Evolutionary conservation across 2,329 filamentous ascomycete genomes (phyloP).

Genomic region (Aphanoascus verrucosus): DNA sequence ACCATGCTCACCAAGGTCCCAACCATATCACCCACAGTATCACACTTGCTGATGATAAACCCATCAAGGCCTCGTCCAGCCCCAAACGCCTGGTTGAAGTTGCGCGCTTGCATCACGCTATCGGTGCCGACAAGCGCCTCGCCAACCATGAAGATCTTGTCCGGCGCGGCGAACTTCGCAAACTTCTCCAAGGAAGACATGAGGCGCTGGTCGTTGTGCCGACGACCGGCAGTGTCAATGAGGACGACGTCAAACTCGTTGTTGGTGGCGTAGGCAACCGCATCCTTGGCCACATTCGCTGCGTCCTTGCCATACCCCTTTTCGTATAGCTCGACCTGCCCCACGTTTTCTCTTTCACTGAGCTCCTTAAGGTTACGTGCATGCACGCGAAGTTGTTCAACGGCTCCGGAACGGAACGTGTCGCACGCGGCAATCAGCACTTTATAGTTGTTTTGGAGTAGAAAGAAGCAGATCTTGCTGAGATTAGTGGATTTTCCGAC

Average conservation of each 20-base stretch:
- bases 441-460: constrained; percentile 92
- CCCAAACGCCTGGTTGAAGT: constrained; percentile 92
- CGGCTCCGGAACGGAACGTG: constrained; percentile 92
- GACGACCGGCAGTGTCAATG: constrained; percentile 87
- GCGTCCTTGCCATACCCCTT: constrained; percentile 98
- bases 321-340: constrained; percentile 81
- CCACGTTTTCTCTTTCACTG: constrained; percentile 65
- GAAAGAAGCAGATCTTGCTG: constrained; percentile 95
- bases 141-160: constrained; percentile 97
- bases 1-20: constrained; percentile 93
- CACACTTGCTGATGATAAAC: constrained; percentile 97
- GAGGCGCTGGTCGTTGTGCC: constrained; percentile 89
- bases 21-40: constrained; percentile 99
- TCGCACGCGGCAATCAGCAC: constrained; percentile 91
- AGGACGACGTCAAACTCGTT: constrained; percentile 83
- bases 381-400: constrained; percentile 92
- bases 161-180: constrained; percentile 85
- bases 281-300: constrained; percentile 87
- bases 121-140: constrained; percentile 92
- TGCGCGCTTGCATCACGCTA: constrained; percentile 86
- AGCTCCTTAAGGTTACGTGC: constrained; percentile 89
- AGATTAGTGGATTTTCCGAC: constrained; percentile 97
- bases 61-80: constrained; percentile 71
- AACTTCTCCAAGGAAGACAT: constrained; percentile 98
- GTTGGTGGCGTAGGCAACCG: constrained; percentile 66